phyloP scores from a whole-genome alignment of 2,329 filamentous ascomycete genomes.

The Lecanicillium sp. region DNA sequence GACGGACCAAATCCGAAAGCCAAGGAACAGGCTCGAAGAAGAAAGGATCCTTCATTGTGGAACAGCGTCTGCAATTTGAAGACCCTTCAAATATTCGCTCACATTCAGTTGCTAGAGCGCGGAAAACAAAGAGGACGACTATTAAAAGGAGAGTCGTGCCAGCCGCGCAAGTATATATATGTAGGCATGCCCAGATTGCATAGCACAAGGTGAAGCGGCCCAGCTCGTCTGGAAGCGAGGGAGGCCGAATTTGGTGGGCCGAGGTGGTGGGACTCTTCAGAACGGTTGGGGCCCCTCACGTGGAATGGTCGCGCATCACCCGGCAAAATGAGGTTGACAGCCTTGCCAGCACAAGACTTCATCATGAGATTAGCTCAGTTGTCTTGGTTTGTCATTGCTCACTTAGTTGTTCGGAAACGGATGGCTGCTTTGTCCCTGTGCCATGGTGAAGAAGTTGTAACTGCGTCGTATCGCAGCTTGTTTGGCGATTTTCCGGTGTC shows the following conservation, averaged over 20 bases:
- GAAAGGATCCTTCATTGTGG: slow-evolving; percentile 65
- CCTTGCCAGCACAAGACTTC: too few relatives aligned
- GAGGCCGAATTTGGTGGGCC: slow-evolving; percentile 8
- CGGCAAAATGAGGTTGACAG: neutral
- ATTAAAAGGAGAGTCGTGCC: neutral
- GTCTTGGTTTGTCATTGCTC: too few relatives aligned
- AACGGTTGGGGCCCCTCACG: slow-evolving; percentile 10
- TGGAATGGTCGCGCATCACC: slow-evolving; percentile 3
- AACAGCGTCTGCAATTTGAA: neutral
- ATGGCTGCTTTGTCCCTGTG: too few relatives aligned
- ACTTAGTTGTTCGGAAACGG: too few relatives aligned
- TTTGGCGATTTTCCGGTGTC: too few relatives aligned
- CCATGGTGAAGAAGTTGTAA: too few relatives aligned
- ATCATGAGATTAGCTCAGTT: too few relatives aligned
- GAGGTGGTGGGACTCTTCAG: slow-evolving; percentile 8
- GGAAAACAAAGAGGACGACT: neutral
- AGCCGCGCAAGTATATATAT: neutral
- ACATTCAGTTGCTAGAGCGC: neutral
- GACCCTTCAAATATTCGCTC: neutral
- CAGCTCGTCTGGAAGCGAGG: neutral
- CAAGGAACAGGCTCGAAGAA: slow-evolving; percentile 53
- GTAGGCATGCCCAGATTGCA: neutral
- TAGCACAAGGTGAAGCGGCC: too few relatives aligned
- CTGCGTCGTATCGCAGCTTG: too few relatives aligned
- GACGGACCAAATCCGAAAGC: slow-evolving; percentile 48